Evolutionary conservation across 2,329 filamentous ascomycete species (phyloP), one percentile per base, ranked within the genome.

Genomic region (Meredithiella fracta): DNA sequence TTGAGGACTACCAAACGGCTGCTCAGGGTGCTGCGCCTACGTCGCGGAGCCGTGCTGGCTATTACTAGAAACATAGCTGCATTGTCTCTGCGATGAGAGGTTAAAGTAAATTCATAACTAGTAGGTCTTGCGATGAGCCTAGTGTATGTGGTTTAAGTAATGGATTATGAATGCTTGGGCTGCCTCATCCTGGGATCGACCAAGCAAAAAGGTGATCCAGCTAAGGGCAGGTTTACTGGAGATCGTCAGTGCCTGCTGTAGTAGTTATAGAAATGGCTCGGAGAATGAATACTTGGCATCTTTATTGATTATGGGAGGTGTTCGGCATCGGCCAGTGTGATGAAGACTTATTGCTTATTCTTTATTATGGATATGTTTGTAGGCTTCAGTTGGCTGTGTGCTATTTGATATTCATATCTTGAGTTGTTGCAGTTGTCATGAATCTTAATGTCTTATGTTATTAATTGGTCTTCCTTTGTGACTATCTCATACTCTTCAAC

Each of bases 1-100:
- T 95, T 60, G 70, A 74, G 57, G 68, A 59, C 23, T 56, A 56
- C 44, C 57, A 59, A 29, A 40, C 55, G 20, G 54, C 57, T 9
- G 37, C 37, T n/a, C 44, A 38, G 15, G n/a, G 29, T 14, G 20
- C 49, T 9, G 15, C n/a, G 50, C 50, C 50, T 15, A 14, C 50
- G 3, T 23, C 20, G 44, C 29, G 50, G 50, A n/a, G 29, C 50
- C 29, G 50, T 20, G 22, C 47, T 14, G 47, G 31, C 50, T 54
- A 54, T 25, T 54, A 54, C 17, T 54, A 54, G 53, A 20, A 22
- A 49, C 9, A 25, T 9, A 26, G 22, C 44, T 22, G 44, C 5
- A 22, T 49, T 49, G 44, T 49, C 7, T 51, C n/a, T n/a, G 20
- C 3, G 15, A 31, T 20, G 7, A 51, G 20, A 14, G 31, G n/a